Evolutionary conservation across 768 basidiomycete species (phyloP), one percentile per base, ranked within the genome.

Genomic region (Dioszegia aurantiaca): DNA sequence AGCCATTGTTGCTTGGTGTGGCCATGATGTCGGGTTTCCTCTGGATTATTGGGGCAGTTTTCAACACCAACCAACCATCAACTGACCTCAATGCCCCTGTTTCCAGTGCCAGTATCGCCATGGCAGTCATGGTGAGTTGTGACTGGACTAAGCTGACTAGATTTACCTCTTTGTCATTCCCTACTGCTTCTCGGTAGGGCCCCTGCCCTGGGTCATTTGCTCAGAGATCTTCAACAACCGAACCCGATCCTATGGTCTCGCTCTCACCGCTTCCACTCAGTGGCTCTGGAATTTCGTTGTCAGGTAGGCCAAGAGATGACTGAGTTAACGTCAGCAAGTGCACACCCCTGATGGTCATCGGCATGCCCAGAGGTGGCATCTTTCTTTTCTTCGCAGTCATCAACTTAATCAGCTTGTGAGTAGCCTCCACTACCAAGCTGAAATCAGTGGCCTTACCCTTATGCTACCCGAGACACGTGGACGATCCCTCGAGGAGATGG

Each of bases 191-290:
- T 88, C 68, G 9, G 89, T 87, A 85, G 89, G 88, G 19, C 84
- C 84, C n/a, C 74, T 81, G 12, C 86, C 82, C 16, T 78, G 77
- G 79, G 83, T 87, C 21, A 87, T 86, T 64, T 86, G 86, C 41
- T 80, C 87, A 4, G 90, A 92, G 72, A 89, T 92, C 65, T 91
- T 91, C 82, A 86, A 87, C 6, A 91, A 87, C 14, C 80, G 88
- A 41, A 89, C 89, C 16, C 80, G 89, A 56, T 86, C 89, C 66
- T 89, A 86, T 65, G 90, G 90, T 36, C 78, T 91, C 21, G 82
- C 87, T 0, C 77, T 84, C 4, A 90, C 86, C 0, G 86, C 86
- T 57, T 84, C 84, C 16, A 84, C 87, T 2, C 90, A 91, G 76
- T 91, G 67, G 64, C 53, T 65, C 14, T 66, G 67, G 64, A 70